Evolutionary conservation across 208 protist genomes (phyloP), one percentile per base, ranked within the genome.

Genomic region (Borovskyia barvae): DNA sequence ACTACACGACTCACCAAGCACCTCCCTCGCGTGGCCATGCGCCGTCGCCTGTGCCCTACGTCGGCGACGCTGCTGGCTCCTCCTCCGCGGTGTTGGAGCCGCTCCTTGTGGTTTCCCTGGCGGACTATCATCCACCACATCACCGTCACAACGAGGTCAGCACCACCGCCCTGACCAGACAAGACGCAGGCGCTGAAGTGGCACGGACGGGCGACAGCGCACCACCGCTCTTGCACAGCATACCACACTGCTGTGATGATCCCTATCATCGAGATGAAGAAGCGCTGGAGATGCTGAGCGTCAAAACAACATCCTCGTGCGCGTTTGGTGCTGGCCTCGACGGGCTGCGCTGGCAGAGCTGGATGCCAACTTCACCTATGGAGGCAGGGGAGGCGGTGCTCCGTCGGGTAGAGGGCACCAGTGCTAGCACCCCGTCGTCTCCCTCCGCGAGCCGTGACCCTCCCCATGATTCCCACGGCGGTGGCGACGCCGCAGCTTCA

Each of bases 221-320:
- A 1, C 62, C 36, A 2, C 35, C 28, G 4, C 29, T 35, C 9
- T 45, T 68, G 6, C 60, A 40, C 30, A 50, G 60, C 7, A 60
- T 68, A 45, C 66, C 75, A 12, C 52, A 19, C 52, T 68, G 62
- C 62, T 54, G 62, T 43, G 76, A 83, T 29, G 80, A 87, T 51
- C 49, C 52, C 20, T 87, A 78, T 56, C 80, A 87, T 55, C 51
- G 73, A 6, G 80, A 87, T 39, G 61, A 69, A 28, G 72, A 80
- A 42, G 67, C 59, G 41, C 66, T 87, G 24, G 80, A 82, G 48
- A 69, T 67, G 41, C 55, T 87, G 6, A 77, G 58, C 57, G 47
- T 87, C 22, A 75, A 57, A 1, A 87, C 76, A 0, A 77, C 76
- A 3, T 77, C 71, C 8, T 83, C 75, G 5, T 87, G 80, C 56